These are phyloP conservation scores for Coemansia sp. DNA, from an alignment of 192 early-diverging fungal genomes.

Conservation along the genomic window DNA sequence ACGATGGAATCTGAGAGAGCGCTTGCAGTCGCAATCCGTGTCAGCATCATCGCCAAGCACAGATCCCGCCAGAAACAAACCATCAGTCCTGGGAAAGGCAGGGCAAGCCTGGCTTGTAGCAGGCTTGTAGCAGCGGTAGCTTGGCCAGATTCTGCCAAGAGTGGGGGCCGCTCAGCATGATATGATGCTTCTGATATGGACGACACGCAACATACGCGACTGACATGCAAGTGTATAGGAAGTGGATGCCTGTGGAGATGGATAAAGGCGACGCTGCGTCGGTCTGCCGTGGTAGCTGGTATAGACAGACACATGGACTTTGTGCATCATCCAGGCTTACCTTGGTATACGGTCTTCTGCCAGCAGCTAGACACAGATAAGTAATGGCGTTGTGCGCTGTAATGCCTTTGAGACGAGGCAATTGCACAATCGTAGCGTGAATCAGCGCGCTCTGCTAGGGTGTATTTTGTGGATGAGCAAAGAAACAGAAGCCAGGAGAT, in stretches of 20 bases:
- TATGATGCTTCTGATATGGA: not conserved
- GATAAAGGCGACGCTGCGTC: not conserved
- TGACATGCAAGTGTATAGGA: not conserved
- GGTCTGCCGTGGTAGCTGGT: too few species aligned
- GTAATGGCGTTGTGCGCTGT: not conserved
- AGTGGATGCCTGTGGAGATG: not conserved
- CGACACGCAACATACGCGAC: not conserved
- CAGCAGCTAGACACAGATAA: conserved; percentile 9
- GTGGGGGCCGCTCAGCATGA: too few species aligned
- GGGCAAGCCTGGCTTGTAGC: not conserved
- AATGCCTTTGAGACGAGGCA: not conserved
- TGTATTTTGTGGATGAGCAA: not conserved
- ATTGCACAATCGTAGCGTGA: not conserved
- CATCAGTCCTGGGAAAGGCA: not conserved
- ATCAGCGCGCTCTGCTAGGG: not conserved
- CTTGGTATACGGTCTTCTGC: conserved; percentile 13
- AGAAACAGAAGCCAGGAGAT: not conserved
- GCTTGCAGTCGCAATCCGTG: not conserved
- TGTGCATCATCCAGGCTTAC: not conserved
- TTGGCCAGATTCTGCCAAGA: not conserved
- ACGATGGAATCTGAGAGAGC: not conserved
- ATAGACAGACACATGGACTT: too few species aligned
- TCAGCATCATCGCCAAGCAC: not conserved
- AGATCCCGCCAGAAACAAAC: not conserved
- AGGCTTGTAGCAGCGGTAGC: not conserved